Evolutionary conservation across 192 early-diverging fungal genomes (phyloP).

Genomic region (Umbelopsis sp.): DNA sequence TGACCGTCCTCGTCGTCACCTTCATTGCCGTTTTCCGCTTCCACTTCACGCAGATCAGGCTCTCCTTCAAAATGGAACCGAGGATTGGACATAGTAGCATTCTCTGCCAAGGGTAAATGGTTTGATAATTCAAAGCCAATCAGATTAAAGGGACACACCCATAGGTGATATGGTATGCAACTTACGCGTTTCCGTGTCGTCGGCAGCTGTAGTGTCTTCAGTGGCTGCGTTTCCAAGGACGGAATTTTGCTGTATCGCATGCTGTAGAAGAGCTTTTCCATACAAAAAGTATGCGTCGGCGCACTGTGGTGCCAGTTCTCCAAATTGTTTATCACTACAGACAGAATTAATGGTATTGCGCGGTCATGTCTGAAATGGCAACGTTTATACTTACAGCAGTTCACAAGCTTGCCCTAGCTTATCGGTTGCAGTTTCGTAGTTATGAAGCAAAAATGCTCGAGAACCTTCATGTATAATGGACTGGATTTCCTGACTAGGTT

Average conservation of each 20-base stretch:
- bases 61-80: conserved; percentile 71
- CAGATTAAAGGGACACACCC: conserved; percentile 2
- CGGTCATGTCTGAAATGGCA: too few species aligned
- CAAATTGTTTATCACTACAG: conserved; percentile 62
- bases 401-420: conserved; percentile 71
- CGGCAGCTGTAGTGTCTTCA: conserved; percentile 38
- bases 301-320: conserved; percentile 60
- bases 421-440: conserved; percentile 65
- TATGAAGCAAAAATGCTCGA: conserved; percentile 59
- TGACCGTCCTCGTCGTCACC: conserved; percentile 47
- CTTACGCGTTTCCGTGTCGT: conserved; percentile 30
- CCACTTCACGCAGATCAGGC: conserved; percentile 46
- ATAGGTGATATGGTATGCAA: conserved; percentile 22
- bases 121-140: conserved; percentile 9
- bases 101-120: neutral
- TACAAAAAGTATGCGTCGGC: conserved; percentile 76
- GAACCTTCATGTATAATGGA: conserved; percentile 53
- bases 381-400: conserved; percentile 51
- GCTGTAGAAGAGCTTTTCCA: conserved; percentile 72
- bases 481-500: neutral
- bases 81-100: conserved; percentile 32
- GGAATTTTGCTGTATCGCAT: conserved; percentile 72
- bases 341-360: neutral
- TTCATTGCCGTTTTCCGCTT: conserved; percentile 49
- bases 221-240: conserved; percentile 63